Percentiles rank a stretch among this genome's conserved stretches.
Conservation (phyloP, 1,284 basidiomycete species). For the Cerioporus squamosus region DNA sequence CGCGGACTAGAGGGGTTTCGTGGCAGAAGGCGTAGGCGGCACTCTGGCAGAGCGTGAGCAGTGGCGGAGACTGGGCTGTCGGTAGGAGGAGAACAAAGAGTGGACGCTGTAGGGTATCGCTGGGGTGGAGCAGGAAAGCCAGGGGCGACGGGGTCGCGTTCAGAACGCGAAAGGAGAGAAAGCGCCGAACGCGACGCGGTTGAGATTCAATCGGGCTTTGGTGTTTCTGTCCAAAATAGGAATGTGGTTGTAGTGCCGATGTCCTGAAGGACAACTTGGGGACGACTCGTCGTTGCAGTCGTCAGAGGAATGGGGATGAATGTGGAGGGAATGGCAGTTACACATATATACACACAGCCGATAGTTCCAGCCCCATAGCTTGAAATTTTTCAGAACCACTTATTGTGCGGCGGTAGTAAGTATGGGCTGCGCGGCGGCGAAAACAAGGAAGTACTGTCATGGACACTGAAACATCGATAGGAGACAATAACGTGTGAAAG, state of each 20-base stretch:
- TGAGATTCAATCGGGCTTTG: slow-evolving; percentile 26
- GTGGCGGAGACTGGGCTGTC: neutral
- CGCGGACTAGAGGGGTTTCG: neutral
- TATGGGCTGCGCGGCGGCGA: too few relatives aligned
- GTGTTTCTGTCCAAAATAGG: neutral
- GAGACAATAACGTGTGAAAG: too few relatives aligned
- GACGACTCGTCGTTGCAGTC: too few relatives aligned
- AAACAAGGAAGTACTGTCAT: too few relatives aligned
- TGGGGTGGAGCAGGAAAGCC: neutral
- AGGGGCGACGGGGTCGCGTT: slow-evolving; percentile 9
- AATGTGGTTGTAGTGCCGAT: neutral
- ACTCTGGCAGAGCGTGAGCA: neutral
- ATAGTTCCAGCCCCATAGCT: too few relatives aligned
- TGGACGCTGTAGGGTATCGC: slow-evolving; percentile 15
- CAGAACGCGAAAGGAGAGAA: slow-evolving; percentile 6
- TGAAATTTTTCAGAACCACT: too few relatives aligned
- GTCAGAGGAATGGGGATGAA: too few relatives aligned
- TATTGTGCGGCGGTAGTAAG: too few relatives aligned
- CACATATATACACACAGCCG: too few relatives aligned
- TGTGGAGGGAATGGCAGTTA: too few relatives aligned
- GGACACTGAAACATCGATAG: too few relatives aligned
- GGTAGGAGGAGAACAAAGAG: neutral
- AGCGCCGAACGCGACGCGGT: slow-evolving; percentile 26
- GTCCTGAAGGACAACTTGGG: too few relatives aligned
- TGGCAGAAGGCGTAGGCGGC: neutral